A percentile compares a stretch with the other conserved stretches of the same genome.
Conservation (phyloP, 495 filamentous ascomycete species). For the Lepraria neglecta region DNA sequence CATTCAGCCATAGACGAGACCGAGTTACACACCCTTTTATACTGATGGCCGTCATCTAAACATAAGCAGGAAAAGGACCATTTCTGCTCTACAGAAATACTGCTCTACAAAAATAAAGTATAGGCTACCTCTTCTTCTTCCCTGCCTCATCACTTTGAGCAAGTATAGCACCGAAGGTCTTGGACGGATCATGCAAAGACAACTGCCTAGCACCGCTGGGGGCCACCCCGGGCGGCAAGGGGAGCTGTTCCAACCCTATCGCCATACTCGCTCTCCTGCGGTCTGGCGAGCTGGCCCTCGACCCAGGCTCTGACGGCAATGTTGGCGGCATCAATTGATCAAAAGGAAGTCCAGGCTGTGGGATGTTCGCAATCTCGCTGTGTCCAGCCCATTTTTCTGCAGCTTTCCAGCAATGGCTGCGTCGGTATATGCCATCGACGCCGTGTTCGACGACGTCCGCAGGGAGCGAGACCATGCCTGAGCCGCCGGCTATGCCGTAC, state of each 20-base stretch:
- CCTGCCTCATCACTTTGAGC: conserved; percentile 42
- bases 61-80: background rate
- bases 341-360: conserved; percentile 30
- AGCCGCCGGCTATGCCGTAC: conserved; percentile 70
- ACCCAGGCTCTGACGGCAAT: conserved; percentile 35
- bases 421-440: conserved; percentile 82
- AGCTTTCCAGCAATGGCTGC: conserved; percentile 85
- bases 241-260: conserved; percentile 46
- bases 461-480: conserved; percentile 68
- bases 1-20: background rate
- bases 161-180: conserved; percentile 51
- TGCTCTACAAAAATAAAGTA: background rate
- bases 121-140: conserved; percentile 34
- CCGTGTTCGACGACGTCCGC: conserved; percentile 80
- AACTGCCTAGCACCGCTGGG: conserved; percentile 40
- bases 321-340: conserved; percentile 33
- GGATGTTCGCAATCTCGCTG: background rate
- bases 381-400: conserved; percentile 62
- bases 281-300: conserved; percentile 41
- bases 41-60: background rate
- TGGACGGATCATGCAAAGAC: conserved; percentile 41
- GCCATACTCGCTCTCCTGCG: conserved; percentile 40
- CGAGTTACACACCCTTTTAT: background rate
- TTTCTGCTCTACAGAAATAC: background rate
- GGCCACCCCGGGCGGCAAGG: conserved; percentile 45